A percentile compares a stretch with the other conserved stretches of the same genome.
These are phyloP conservation scores for Cucurbita ficifolia DNA, from an alignment of 306 rosid genomes.

Conservation along the genomic window DNA sequence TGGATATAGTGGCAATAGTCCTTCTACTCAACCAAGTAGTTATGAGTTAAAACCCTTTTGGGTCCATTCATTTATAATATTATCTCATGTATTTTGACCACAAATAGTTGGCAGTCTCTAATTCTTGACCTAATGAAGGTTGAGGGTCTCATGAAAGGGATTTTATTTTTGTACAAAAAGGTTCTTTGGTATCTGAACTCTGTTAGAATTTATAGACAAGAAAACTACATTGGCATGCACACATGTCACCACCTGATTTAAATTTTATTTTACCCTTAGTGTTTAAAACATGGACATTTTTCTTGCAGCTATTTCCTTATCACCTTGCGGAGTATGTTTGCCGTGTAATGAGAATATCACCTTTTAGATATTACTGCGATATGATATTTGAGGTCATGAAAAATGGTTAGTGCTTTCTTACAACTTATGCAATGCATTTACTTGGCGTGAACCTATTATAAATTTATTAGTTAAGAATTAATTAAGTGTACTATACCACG, in stretches of 20 bases:
- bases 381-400: conserved; percentile 93
- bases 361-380: conserved; percentile 92
- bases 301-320: conserved; percentile 86
- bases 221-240: not conserved
- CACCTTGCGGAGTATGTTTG: conserved; percentile 82
- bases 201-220: not conserved
- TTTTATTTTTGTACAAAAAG: not conserved
- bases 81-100: not conserved
- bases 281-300: conserved; percentile 23
- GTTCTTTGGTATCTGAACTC: not conserved
- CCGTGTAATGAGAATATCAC: conserved; percentile 83
- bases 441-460: not conserved
- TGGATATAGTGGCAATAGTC: not conserved
- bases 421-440: conserved; percentile 8
- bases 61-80: not conserved
- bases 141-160: not conserved
- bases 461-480: not conserved
- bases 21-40: not conserved
- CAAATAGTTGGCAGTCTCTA: not conserved
- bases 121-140: not conserved
- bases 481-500: not conserved
- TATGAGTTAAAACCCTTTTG: not conserved
- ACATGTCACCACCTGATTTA: not conserved
- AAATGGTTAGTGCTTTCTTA: conserved; percentile 46
- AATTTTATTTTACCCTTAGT: conserved; percentile 11